Evolutionary conservation across 176 grass and related monocot species (phyloP).

Genomic region (Raddia distichophylla): DNA sequence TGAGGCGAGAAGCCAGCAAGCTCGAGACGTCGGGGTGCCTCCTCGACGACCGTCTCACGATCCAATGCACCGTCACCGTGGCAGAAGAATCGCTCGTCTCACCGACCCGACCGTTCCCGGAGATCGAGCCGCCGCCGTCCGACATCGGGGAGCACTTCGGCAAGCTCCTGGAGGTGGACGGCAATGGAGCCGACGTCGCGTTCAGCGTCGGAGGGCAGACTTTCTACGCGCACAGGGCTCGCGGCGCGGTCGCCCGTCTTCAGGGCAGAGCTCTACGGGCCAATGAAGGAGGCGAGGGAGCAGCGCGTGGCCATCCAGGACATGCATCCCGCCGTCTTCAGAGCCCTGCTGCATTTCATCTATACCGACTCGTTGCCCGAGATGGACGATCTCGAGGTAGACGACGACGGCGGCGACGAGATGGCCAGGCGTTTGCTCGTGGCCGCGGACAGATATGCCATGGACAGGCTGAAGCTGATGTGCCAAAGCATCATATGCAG

Average conservation of each 20-base stretch:
- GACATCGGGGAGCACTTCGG: background rate
- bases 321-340: slow-evolving; percentile 41
- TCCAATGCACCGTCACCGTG: too few species aligned
- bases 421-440: slow-evolving; percentile 30
- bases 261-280: slow-evolving; percentile 34
- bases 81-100: too few species aligned
- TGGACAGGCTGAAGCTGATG: slow-evolving; percentile 22
- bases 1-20: too few species aligned
- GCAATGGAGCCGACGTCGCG: background rate
- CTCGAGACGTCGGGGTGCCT: too few species aligned
- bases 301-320: slow-evolving; percentile 29
- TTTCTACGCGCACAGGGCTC: slow-evolving; percentile 37
- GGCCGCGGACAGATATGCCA: slow-evolving; percentile 16
- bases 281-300: background rate
- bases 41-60: too few species aligned
- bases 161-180: background rate
- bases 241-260: slow-evolving; percentile 36
- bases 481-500: slow-evolving; percentile 22
- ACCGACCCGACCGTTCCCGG: too few species aligned
- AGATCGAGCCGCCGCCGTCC: background rate
- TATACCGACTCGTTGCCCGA: slow-evolving; percentile 29
- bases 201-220: slow-evolving; percentile 24
- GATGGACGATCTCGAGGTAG: background rate
- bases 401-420: background rate
- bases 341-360: slow-evolving; percentile 37